Conservation (phyloP, 2,329 filamentous ascomycete genomes). For the Zymoseptoria passerinii region DNA sequence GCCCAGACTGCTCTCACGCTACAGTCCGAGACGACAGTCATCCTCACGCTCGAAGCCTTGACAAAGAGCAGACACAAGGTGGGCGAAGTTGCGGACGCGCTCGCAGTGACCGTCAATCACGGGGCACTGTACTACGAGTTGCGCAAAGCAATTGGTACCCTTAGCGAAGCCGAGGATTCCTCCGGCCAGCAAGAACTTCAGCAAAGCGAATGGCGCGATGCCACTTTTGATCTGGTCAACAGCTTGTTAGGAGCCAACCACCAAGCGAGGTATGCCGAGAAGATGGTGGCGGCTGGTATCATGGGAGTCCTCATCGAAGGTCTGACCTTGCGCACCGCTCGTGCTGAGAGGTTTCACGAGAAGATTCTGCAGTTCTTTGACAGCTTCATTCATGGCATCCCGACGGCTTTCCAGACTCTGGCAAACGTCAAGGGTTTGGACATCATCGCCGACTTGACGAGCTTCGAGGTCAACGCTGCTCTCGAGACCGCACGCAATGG, state of each 20-base stretch:
- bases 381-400: constrained; percentile 69
- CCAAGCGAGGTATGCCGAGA: constrained; percentile 57
- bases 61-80: constrained; percentile 68
- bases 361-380: constrained; percentile 83
- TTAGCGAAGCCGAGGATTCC: constrained; percentile 54
- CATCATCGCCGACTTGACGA: constrained; percentile 77
- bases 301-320: constrained; percentile 87
- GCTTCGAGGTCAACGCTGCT: constrained; percentile 66
- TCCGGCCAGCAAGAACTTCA: constrained; percentile 50
- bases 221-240: constrained; percentile 78
- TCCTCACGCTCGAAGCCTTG: constrained; percentile 77
- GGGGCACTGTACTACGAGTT: constrained; percentile 90
- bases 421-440: constrained; percentile 78
- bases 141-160: constrained; percentile 77
- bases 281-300: constrained; percentile 80
- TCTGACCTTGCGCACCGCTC: constrained; percentile 69
- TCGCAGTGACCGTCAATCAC: constrained; percentile 93
- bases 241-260: constrained; percentile 56
- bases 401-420: constrained; percentile 75
- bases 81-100: constrained; percentile 75
- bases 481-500: constrained; percentile 57
- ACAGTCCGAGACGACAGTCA: constrained; percentile 71
- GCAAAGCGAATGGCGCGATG: constrained; percentile 81
- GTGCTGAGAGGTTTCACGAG: constrained; percentile 75
- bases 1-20: constrained; percentile 60